Percentiles rank a stretch among this genome's conserved stretches.
Evolutionary conservation across 2,329 filamentous ascomycete genomes (phyloP).

Genomic region (Ilyonectria destructans): DNA sequence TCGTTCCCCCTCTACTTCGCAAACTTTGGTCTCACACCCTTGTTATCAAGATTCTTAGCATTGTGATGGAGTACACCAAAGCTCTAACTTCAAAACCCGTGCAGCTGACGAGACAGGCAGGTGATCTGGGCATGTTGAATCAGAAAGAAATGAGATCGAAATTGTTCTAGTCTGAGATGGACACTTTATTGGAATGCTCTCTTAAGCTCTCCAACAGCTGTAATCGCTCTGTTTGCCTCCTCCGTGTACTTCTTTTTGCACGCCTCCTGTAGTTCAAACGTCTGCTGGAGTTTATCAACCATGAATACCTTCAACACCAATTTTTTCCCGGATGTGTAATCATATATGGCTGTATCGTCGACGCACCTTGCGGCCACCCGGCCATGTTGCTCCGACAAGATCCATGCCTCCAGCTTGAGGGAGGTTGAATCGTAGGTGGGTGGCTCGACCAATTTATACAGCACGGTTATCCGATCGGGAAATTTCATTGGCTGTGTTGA

Average conservation of each 20-base stretch:
- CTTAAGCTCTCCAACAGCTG: conserved; percentile 12
- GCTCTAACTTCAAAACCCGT: no score
- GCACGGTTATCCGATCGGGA: conserved; percentile 31
- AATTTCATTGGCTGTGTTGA: conserved; percentile 29
- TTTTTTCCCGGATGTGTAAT: conserved; percentile 30
- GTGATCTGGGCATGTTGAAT: no score
- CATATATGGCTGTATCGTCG: conserved; percentile 37
- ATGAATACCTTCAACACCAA: conserved; percentile 36
- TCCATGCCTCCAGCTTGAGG: conserved; percentile 37
- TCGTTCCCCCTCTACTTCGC: no score
- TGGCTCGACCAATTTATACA: conserved; percentile 35
- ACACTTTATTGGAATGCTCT: neutral
- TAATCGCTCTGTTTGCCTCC: neutral
- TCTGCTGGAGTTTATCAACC: conserved; percentile 35
- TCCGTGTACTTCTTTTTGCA: conserved; percentile 14
- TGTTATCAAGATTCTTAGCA: no score
- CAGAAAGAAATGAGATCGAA: no score
- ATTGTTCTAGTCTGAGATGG: no score
- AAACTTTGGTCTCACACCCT: no score
- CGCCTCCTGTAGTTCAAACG: conserved; percentile 20
- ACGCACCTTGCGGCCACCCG: conserved; percentile 36
- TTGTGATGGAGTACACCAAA: no score
- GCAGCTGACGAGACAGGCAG: no score
- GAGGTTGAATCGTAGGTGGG: conserved; percentile 35
- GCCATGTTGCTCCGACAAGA: conserved; percentile 32